These are phyloP conservation scores for Sclerotiophoma versabilis DNA, from an alignment of 2,329 filamentous ascomycete genomes.

Conservation along the genomic window DNA sequence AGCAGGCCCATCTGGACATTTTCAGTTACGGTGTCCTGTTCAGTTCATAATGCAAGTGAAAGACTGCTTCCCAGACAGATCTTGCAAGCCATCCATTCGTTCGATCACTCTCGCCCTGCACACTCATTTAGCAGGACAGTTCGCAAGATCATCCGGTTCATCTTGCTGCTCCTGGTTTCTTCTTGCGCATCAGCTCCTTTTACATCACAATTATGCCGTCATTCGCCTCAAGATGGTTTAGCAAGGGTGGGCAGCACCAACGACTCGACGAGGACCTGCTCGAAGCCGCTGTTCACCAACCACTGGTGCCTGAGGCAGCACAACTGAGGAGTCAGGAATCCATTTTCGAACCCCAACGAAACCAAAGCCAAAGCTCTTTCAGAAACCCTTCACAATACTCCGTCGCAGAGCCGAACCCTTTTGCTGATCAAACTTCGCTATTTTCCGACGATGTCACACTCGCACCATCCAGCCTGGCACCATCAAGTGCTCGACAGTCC, in stretches of 20 bases:
- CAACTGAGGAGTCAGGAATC: slow-evolving; percentile 4
- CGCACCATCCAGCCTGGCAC: slow-evolving; percentile 1
- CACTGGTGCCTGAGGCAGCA: slow-evolving; percentile 3
- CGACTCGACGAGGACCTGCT: neutral
- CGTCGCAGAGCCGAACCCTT: neutral
- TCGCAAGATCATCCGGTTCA: neutral
- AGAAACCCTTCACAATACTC: neutral
- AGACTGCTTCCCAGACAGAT: neutral
- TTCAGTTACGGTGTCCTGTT: neutral
- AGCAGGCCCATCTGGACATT: neutral
- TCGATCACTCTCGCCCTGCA: neutral
- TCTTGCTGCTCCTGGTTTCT: neutral
- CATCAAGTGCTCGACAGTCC: neutral
- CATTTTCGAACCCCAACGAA: neutral
- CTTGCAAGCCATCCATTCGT: neutral
- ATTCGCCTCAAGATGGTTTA: neutral
- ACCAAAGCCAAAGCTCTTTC: neutral
- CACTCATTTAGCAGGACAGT: neutral
- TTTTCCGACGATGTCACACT: neutral
- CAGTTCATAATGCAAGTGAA: neutral
- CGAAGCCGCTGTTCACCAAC: neutral
- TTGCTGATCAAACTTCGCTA: neutral
- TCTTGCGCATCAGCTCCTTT: neutral
- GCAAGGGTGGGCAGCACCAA: neutral
- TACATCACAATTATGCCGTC: neutral